These are phyloP conservation scores for Botrytis cinerea DNA, from an alignment of 2,329 filamentous ascomycete species.

Conservation along the genomic window DNA sequence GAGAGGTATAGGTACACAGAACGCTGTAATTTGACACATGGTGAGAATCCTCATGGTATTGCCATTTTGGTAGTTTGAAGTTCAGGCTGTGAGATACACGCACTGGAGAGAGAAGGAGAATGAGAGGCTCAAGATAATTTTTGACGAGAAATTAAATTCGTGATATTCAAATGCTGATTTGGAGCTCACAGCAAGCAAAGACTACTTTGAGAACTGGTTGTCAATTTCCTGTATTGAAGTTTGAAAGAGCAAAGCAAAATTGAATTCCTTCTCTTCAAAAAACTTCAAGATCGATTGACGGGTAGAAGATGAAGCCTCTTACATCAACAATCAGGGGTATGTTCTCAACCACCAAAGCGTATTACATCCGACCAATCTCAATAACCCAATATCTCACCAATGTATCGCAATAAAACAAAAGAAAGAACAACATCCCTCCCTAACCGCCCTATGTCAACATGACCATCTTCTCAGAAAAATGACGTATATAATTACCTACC, in stretches of 20 bases:
- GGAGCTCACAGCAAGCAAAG: not conserved
- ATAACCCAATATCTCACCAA: not conserved
- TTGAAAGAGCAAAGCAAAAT: not conserved
- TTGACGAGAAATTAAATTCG: not conserved
- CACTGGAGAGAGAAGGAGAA: not conserved
- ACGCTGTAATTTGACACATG: not conserved
- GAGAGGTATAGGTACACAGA: not conserved
- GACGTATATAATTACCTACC: not conserved
- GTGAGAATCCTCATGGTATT: not conserved
- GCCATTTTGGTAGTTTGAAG: not conserved
- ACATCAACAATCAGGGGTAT: not conserved
- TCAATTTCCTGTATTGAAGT: not conserved
- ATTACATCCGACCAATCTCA: not conserved
- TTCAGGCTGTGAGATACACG: not conserved
- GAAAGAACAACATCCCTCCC: not conserved
- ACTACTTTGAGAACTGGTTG: too few species aligned
- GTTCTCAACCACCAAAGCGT: not conserved
- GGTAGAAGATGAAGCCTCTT: not conserved
- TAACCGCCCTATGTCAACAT: not conserved
- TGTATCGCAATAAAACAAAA: not conserved
- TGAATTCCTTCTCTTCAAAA: too few species aligned
- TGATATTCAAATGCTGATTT: not conserved
- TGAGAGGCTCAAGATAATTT: not conserved
- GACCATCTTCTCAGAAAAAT: not conserved
- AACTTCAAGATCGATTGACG: not conserved